Percentiles rank a stretch among this genome's conserved stretches.
phyloP scores from a whole-genome alignment of 1,284 basidiomycete species.

The Moniliella sp. region DNA sequence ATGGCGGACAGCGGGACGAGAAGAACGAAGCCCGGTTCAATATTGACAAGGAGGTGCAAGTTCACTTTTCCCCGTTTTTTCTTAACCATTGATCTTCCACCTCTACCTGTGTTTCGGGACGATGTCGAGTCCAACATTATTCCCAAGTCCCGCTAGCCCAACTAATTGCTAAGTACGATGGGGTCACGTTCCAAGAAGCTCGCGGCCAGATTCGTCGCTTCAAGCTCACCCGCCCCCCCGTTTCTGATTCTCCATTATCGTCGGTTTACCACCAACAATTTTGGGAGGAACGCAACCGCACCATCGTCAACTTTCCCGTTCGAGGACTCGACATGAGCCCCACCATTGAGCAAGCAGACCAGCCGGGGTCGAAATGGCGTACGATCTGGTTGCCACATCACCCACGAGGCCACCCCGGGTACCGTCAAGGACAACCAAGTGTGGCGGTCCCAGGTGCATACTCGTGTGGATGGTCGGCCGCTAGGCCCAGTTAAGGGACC shows the following conservation, averaged over 20 bases:
- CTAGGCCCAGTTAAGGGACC: slow-evolving; percentile 1
- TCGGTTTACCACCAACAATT: slow-evolving; percentile 93
- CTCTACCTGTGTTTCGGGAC: slow-evolving; percentile 88
- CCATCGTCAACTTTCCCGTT: slow-evolving; percentile 87
- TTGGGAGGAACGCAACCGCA: slow-evolving; percentile 95
- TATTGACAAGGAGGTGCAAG: slow-evolving; percentile 48
- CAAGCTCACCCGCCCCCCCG: slow-evolving; percentile 64
- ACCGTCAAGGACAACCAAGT: slow-evolving; percentile 67
- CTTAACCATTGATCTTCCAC: slow-evolving; percentile 88
- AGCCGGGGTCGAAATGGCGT: slow-evolving; percentile 45
- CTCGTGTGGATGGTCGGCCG: slow-evolving; percentile 35
- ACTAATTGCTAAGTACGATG: slow-evolving; percentile 88
- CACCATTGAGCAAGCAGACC: not conserved
- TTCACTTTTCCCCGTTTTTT: slow-evolving; percentile 70
- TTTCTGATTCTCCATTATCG: slow-evolving; percentile 90
- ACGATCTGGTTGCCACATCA: slow-evolving; percentile 89
- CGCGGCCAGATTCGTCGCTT: slow-evolving; percentile 42
- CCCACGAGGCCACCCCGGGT: slow-evolving; percentile 76
- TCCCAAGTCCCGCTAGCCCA: slow-evolving; percentile 81
- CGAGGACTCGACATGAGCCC: slow-evolving; percentile 71
- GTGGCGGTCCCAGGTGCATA: slow-evolving; percentile 76
- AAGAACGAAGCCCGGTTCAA: slow-evolving; percentile 18
- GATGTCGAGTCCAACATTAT: slow-evolving; percentile 84
- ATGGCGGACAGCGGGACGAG: slow-evolving; percentile 18
- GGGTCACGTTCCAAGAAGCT: slow-evolving; percentile 35